Percentiles rank a stretch among this genome's conserved stretches.
phyloP scores from a whole-genome alignment of 441 rosid species.

The Pelargonium myrrhifolium region DNA sequence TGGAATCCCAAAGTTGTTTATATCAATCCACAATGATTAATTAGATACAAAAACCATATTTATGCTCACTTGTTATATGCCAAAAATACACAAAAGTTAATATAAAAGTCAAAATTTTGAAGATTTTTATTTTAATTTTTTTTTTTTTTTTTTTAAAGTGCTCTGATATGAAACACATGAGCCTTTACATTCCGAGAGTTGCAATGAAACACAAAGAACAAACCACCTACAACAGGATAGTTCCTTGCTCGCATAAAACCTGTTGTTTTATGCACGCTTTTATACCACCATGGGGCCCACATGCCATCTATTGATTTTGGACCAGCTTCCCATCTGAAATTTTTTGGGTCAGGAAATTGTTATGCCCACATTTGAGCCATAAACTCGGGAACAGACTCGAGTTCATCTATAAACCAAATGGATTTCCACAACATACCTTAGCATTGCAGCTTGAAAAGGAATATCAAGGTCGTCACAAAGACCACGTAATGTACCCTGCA shows the following conservation, averaged over 20 bases:
- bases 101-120: no score
- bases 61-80: no score
- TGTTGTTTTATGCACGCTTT: conserved; percentile 54
- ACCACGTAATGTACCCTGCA: conserved; percentile 57
- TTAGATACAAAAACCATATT: no score
- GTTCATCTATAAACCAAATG: background rate
- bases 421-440: conserved; percentile 33
- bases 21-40: no score
- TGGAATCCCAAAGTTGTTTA: no score
- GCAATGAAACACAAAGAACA: conserved; percentile 14
- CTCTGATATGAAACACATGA: background rate
- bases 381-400: background rate
- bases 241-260: conserved; percentile 38
- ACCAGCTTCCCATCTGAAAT: conserved; percentile 77
- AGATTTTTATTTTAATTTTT: no score
- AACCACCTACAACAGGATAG: conserved; percentile 42
- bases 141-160: background rate
- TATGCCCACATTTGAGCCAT: background rate
- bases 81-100: no score
- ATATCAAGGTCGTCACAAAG: conserved; percentile 76
- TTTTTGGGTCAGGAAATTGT: conserved; percentile 9
- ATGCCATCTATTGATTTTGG: conserved; percentile 67
- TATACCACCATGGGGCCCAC: conserved; percentile 92
- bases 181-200: background rate
- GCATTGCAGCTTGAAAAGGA: conserved; percentile 76